phyloP scores from a whole-genome alignment of 306 rosid genomes.

The Fagus crenata region DNA sequence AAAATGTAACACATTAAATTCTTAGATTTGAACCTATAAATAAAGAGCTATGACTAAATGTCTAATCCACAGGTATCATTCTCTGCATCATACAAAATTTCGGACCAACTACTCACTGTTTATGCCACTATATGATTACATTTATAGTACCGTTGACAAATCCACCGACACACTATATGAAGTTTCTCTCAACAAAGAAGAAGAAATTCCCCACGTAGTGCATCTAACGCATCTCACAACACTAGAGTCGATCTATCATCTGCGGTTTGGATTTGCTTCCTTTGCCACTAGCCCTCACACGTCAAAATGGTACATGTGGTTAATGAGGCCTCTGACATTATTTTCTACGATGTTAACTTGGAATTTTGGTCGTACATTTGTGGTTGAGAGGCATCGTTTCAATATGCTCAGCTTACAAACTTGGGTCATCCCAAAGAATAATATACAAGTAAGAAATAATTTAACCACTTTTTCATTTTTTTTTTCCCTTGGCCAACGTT shows the following conservation, averaged over 20 bases:
- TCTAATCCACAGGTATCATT: conserved; percentile 22
- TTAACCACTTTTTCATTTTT: too few species aligned
- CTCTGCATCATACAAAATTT: conserved; percentile 46
- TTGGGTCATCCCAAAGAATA: conserved; percentile 42
- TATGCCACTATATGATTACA: conserved; percentile 40
- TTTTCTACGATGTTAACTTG: conserved; percentile 28
- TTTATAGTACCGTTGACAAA: conserved; percentile 35
- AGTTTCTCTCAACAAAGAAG: conserved; percentile 22
- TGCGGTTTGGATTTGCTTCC: conserved; percentile 30
- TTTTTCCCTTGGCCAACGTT: too few species aligned
- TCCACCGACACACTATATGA: conserved; percentile 17
- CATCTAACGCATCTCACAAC: conserved; percentile 42
- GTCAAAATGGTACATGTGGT: conserved; percentile 29
- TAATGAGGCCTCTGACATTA: conserved; percentile 43
- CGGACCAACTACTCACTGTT: conserved; percentile 36
- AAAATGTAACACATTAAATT: too few species aligned
- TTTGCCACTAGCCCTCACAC: conserved; percentile 35
- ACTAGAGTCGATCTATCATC: conserved; percentile 35
- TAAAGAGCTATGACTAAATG: too few species aligned
- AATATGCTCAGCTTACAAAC: conserved; percentile 36
- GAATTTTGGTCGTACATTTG: conserved; percentile 30
- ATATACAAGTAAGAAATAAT: conserved; percentile 10
- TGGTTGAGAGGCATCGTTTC: conserved; percentile 36
- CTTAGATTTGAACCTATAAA: too few species aligned
- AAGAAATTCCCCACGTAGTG: conserved; percentile 34